These are phyloP conservation scores for Ploettnerulaceae sp. DNA, from an alignment of 2,329 filamentous ascomycete species.

Conservation along the genomic window DNA sequence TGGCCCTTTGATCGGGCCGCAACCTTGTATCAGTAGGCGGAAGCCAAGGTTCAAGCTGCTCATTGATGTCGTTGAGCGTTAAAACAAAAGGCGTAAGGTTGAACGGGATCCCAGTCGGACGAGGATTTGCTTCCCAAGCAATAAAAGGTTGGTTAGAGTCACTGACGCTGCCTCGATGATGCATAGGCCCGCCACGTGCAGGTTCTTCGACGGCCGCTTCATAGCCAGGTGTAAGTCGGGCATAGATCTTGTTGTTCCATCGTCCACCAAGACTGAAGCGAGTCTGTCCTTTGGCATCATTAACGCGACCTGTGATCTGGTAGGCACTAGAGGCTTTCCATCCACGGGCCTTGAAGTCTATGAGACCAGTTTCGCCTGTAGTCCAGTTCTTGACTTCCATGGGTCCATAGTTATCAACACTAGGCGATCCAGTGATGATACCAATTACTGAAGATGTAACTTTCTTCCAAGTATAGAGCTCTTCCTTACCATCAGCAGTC, in stretches of 20 bases:
- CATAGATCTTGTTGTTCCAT: conserved; percentile 98
- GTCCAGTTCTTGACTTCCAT: conserved; percentile 99
- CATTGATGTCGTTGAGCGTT: conserved; percentile 86
- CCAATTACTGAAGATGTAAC: conserved; percentile 96
- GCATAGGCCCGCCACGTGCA: conserved; percentile 34
- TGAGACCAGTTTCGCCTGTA: conserved; percentile 80
- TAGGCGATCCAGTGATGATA: conserved; percentile 94
- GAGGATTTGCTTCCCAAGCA: conserved; percentile 83
- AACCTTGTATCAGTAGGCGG: conserved; percentile 93
- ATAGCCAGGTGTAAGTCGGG: conserved; percentile 84
- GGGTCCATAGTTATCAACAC: conserved; percentile 93
- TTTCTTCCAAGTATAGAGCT: conserved; percentile 98
- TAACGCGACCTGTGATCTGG: conserved; percentile 79
- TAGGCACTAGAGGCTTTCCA: conserved; percentile 95
- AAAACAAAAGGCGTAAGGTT: conserved; percentile 95
- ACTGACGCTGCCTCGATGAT: conserved; percentile 46
- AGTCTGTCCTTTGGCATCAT: conserved; percentile 73
- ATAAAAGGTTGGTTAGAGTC: conserved; percentile 76
- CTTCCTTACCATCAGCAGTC: conserved; percentile 70
- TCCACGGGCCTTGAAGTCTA: conserved; percentile 92
- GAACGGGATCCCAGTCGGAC: conserved; percentile 84
- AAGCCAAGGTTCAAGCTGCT: conserved; percentile 70
- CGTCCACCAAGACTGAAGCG: conserved; percentile 86
- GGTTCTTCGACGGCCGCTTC: conserved; percentile 66
- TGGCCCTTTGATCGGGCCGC: conserved; percentile 89